Conservation (phyloP, 768 basidiomycete genomes). For the Nevesoporus exiguus region DNA sequence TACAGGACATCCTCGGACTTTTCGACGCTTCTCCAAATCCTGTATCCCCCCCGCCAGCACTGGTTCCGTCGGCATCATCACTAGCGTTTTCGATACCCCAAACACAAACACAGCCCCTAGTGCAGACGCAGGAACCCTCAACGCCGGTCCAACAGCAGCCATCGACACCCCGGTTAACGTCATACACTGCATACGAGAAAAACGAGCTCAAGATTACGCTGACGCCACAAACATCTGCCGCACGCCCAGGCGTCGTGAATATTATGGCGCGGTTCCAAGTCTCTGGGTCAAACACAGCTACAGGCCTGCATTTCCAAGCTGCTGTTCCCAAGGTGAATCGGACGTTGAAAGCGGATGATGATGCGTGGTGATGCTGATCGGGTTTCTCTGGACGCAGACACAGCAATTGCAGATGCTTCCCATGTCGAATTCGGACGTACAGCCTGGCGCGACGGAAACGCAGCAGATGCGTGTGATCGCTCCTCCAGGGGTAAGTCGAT, state of each 20-base stretch:
- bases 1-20: conserved; percentile 89
- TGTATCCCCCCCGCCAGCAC: conserved; percentile 19
- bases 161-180: conserved; percentile 49
- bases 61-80: conserved; percentile 25
- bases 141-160: conserved; percentile 32
- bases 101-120: conserved; percentile 29
- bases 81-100: conserved; percentile 39
- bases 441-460: conserved; percentile 78
- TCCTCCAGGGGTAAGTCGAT: conserved; percentile 71
- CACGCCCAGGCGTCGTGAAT: conserved; percentile 86
- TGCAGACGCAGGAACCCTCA: conserved; percentile 34
- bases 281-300: conserved; percentile 47
- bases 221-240: conserved; percentile 78
- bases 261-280: conserved; percentile 87
- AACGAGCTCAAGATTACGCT: conserved; percentile 86
- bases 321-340: conserved; percentile 86
- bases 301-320: conserved; percentile 88
- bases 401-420: conserved; percentile 98
- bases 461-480: conserved; percentile 94
- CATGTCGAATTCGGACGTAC: conserved; percentile 84
- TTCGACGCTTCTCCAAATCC: conserved; percentile 57
- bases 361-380: background rate
- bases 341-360: background rate
- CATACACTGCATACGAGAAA: conserved; percentile 90
- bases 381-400: conserved; percentile 50